These are phyloP conservation scores for Neurospora sp. DNA, from an alignment of 495 filamentous ascomycete species.

Conservation along the genomic window DNA sequence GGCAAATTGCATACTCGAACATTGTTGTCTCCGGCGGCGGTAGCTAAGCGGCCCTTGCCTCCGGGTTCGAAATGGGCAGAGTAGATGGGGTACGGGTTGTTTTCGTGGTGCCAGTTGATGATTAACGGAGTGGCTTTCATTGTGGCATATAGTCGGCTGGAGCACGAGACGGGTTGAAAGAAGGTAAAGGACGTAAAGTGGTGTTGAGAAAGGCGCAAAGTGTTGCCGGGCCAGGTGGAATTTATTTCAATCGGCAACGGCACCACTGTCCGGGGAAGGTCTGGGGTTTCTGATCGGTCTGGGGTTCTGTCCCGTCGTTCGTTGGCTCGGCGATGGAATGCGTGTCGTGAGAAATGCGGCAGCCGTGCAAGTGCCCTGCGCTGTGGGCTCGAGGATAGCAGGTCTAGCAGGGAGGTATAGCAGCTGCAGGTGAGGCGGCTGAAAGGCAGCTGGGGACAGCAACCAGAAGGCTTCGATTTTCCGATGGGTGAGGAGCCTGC, in stretches of 20 bases:
- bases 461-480: neutral
- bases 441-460: neutral
- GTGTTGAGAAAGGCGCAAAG: neutral
- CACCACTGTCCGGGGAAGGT: neutral
- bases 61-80: constrained; percentile 92
- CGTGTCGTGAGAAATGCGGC: neutral
- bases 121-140: constrained; percentile 91
- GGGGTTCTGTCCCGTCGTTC: neutral
- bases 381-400: neutral
- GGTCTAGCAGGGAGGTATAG: neutral
- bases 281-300: neutral
- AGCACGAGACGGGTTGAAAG: neutral
- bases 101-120: constrained; percentile 94
- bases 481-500: neutral
- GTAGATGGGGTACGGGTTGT: constrained; percentile 80
- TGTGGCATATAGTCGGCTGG: constrained; percentile 22
- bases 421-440: neutral
- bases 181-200: neutral
- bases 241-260: neutral
- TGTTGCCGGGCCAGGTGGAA: neutral
- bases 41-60: constrained; percentile 86
- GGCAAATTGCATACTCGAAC: constrained; percentile 59
- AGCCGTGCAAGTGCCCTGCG: neutral
- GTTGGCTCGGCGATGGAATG: neutral
- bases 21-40: constrained; percentile 93